Base-by-base conservation (phyloP, 1,284 basidiomycete species). In the Fomes fomentarius region DNA sequence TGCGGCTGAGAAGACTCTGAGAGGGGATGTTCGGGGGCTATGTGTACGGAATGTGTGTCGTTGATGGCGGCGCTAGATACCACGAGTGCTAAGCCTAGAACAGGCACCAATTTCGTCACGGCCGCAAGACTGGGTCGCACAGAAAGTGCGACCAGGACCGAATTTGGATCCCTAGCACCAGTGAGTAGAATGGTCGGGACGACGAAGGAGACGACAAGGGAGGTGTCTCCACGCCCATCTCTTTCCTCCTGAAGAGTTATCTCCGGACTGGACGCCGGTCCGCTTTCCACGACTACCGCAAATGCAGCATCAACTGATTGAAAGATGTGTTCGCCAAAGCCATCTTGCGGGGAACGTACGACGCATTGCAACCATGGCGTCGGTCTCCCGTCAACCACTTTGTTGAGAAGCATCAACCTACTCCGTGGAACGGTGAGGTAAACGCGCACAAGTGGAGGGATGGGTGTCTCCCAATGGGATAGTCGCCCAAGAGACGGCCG, bases 151-250 rank as follows among this genome's bases (percentile, higher is more conserved):
- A 47, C 25, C n/a, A 10, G 4, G 4, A n/a, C 30, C 6, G 58
- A 31, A n/a, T 33, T n/a, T n/a, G 24, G 10, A 17, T 34, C 22
- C 1, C 5, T 17, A 10, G 19, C 12, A 4, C 59, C 40, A 4
- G 61, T 60, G 9, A 76, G 56, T 8, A 68, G 21, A 40, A 53
- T 55, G 2, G 67, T 61, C 1, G 73, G 65, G 24, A 72, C 60
- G 4, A 55, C 62, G 49, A 76, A 76, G 1, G 72, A 73, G 7
- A 68, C 65, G 10, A 76, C 60, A 9, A 75, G 58, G 9, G 73
- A 58, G 1, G 71, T 67, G 25, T 5, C 24, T 8, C 72, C 72
- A 4, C 62, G 61, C 4, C 71, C 71, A 7, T 60, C 47, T 0
- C 54, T 50, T 54, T 74, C 74, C 47, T 73, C 72, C 12, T 70